Conservation (phyloP, 352 stramenopile genomes). For the Phytopythium mirpurense region DNA sequence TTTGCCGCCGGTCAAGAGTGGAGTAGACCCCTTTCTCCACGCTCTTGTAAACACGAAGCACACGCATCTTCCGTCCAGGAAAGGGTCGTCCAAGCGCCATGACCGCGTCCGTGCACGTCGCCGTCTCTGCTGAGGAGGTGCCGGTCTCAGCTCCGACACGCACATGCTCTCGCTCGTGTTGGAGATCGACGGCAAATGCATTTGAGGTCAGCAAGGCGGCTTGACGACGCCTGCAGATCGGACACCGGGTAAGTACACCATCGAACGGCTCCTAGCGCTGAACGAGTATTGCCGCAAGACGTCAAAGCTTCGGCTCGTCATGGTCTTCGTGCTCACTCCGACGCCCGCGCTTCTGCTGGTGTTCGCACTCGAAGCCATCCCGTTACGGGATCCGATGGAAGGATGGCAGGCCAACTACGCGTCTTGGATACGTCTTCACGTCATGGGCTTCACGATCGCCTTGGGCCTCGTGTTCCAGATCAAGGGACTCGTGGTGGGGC, state of each 20-base stretch:
- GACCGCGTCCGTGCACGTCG: not conserved
- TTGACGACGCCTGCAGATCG: not conserved
- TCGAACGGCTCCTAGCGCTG: not conserved
- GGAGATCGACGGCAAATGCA: not conserved
- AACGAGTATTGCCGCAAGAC: conserved; percentile 5
- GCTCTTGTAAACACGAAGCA: not conserved
- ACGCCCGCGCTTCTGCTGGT: not conserved
- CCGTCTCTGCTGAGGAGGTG: no score
- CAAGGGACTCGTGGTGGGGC: not conserved
- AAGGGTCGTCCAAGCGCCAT: not conserved
- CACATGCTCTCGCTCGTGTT: not conserved
- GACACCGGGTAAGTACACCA: not conserved
- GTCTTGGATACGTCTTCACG: not conserved
- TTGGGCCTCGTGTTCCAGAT: not conserved
- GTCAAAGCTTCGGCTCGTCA: conserved; percentile 16
- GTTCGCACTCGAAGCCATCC: not conserved
- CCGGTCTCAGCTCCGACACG: no score
- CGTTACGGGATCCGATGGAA: not conserved
- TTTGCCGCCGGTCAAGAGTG: no score
- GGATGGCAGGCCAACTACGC: conserved; percentile 1
- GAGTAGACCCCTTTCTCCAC: no score
- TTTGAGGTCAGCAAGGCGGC: not conserved
- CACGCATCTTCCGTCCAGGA: not conserved
- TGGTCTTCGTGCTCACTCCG: conserved; percentile 1
- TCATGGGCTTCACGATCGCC: not conserved